Percentiles rank a stretch among this genome's conserved stretches.
phyloP scores from a whole-genome alignment of 2,329 filamentous ascomycete genomes.

The Aspergillus amoenus region DNA sequence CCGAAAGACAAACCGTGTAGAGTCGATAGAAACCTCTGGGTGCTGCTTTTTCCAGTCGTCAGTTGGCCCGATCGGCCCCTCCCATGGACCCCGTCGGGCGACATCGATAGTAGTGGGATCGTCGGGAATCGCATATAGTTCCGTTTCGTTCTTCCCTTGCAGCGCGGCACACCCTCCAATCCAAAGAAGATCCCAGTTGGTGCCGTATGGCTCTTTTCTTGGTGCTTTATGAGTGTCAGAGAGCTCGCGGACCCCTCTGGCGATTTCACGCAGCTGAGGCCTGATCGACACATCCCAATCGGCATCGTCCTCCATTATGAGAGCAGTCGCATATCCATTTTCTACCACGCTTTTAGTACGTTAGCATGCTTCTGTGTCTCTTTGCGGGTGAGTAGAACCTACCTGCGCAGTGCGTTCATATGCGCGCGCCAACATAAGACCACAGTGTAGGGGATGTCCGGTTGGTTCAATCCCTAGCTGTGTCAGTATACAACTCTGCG shows the following conservation, averaged over 20 bases:
- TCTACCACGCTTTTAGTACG: slow-evolving; percentile 39
- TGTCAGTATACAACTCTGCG: slow-evolving; percentile 1
- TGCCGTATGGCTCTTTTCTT: slow-evolving; percentile 48
- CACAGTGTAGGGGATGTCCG: slow-evolving; percentile 25
- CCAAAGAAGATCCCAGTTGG: slow-evolving; percentile 55
- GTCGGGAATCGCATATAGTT: slow-evolving; percentile 29
- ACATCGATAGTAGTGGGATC: slow-evolving; percentile 28
- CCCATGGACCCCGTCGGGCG: slow-evolving; percentile 21
- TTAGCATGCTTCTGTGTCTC: background rate
- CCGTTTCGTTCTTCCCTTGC: slow-evolving; percentile 27
- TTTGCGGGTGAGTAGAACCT: background rate
- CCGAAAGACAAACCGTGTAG: slow-evolving; percentile 39
- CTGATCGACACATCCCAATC: slow-evolving; percentile 59
- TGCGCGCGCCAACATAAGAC: slow-evolving; percentile 46
- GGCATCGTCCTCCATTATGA: slow-evolving; percentile 58
- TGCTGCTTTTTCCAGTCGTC: slow-evolving; percentile 20
- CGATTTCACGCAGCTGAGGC: slow-evolving; percentile 46
- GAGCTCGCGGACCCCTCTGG: slow-evolving; percentile 30
- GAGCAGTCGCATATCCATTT: slow-evolving; percentile 47
- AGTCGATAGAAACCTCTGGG: slow-evolving; percentile 22
- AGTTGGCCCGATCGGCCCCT: slow-evolving; percentile 20
- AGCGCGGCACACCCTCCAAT: slow-evolving; percentile 49
- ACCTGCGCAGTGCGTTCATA: slow-evolving; percentile 37
- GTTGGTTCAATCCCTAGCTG: slow-evolving; percentile 13
- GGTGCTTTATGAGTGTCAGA: slow-evolving; percentile 26